Evolutionary conservation across 768 basidiomycete species (phyloP), one percentile per base, ranked within the genome.

Genomic region (Termitomyces sp.): DNA sequence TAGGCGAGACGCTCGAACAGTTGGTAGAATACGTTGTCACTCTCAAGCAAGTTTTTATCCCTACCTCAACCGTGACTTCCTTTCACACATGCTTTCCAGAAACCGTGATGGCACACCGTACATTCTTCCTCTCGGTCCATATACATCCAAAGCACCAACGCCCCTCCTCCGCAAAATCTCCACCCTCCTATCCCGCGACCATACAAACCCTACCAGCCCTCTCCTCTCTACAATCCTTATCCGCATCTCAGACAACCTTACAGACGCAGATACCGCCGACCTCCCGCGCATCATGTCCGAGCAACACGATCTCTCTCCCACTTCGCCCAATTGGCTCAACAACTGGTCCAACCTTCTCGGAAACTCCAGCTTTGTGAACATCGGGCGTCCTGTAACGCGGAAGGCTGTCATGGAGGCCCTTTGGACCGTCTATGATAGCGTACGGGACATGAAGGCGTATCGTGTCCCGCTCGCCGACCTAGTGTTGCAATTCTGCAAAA

Each of bases 361-460:
- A n/a, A 82, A 82, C 57, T 66, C 76, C 16, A 72, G 70, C 0
- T 68, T 83, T 19, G 66, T 82, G 58, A 70, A 73, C 52, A 61
- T 68, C 2, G 58, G 66, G n/a, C 68, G 82, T 16, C 81, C 83
- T 0, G 57, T 76, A 17, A 87, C 89, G 3, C 73, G 85, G 21
- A 64, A 72, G 37, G 79, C 81, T 17, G 72, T 85, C 51, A 79
- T 89, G 75, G 73, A 78, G 19, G 73, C 80, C 2, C 71, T 91
- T 34, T 74, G 82, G 54, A 67, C 66, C 10, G 82, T 84, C 2
- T 88, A 88, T 62, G 80, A 84, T 14, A 80, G 79, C 30, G 77
- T 91, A 39, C 83, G 78, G 64, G 89, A 91, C 59, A 86, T 90
- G 75, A 79, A 77, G 32, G 70, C 72, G 11, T 89, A 91, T 66